Base-by-base conservation (phyloP, 805 yeast species). In the Saturnispora gosingensis region DNA sequence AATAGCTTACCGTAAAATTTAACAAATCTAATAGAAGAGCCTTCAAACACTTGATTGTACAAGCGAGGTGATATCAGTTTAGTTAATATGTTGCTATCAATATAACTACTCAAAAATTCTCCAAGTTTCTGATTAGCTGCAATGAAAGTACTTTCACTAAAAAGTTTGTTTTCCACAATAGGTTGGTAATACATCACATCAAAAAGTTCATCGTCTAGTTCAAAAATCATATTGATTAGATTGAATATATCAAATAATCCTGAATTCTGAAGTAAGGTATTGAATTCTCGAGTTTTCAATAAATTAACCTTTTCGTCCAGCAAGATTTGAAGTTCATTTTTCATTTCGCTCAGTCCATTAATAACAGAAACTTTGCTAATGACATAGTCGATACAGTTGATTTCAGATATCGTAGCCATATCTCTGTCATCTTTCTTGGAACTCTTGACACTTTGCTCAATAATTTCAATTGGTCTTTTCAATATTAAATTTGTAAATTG, bases 211-310 rank as follows among this genome's bases (percentile, higher is more conserved):
- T 80, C 85, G 49, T 71, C 73, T 18, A 83, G 65, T 13, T 85
- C 83, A 64, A 78, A 81, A n/a, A 85, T 82, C 84, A 85, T 81
- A 59, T 82, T 82, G 53, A 83, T 71, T 47, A 85, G 65, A 60
- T 83, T 85, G 61, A 73, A 79, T 57, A 77, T 80, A 51, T 83
- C 78, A n/a, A 69, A 70, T 32, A 85, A 64, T 0, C 78, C 78
- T 24, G 86, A 77, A 40, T 73, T 76, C 16, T 69, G 66, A 39
- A 85, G 66, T 15, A 84, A 65, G 1, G 67, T 61, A 18, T 69
- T 71, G 38, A 74, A 75, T 58, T 82, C 84, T 7, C 71, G 56
- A 9, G 67, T 63, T 3, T 70, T 68, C 54, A 84, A 62, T 20
- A 71, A 64, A 1, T 61, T 46, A n/a, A 75, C 72, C 9, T 69